Base-by-base conservation (phyloP, 225 moss, liverwort and hornwort genomes). In the Physcomitrium patens region DNA sequence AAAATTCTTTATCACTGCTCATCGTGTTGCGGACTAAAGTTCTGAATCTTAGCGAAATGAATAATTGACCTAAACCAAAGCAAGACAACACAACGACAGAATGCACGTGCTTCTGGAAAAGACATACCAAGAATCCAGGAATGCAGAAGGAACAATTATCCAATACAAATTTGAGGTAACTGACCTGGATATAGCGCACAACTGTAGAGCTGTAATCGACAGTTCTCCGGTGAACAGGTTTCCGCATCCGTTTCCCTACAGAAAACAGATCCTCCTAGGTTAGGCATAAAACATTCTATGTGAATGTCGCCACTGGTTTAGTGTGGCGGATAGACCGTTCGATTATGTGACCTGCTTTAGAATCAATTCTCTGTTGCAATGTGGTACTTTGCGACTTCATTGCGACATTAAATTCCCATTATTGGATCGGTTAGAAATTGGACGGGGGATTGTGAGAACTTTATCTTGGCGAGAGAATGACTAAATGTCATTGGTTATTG, bases 241-340 rank as follows among this genome's bases (percentile, higher is more conserved):
- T 99, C 57, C 99, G 95, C 93, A 99, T 99, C 81, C 99, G 90
- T 84, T 99, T 99, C 87, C 99, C 97, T 93, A 78, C 52, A 83
- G 22, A 61, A 22, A 74, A 31, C 22, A 75, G 3, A 31, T 61
- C 31, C 58, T 54, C 15, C 44, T 60, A 73, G 19, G 26, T 43
- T 50, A 37, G 57, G 37, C 70, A 67, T n/a, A 13, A 44, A n/a
- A 23, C 51, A 16, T 26, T 15, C 45, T 15, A 8, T 6, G 46
- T n/a, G 51, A 10, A 65, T 41, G 49, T 46, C 13, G 16, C 37
- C 60, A 42, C 44, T 57, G 62, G 65, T 62, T 55, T 72, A 28
- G 75, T 61, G 81, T 68, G 44, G 53, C 18, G 71, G 68, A 65
- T 9, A 65, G 78, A 79, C 78, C 76, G 84, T 81, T 75, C 57